These are phyloP conservation scores for Globisporangium cylindrosporum DNA, from an alignment of 352 stramenopile species.

Conservation along the genomic window DNA sequence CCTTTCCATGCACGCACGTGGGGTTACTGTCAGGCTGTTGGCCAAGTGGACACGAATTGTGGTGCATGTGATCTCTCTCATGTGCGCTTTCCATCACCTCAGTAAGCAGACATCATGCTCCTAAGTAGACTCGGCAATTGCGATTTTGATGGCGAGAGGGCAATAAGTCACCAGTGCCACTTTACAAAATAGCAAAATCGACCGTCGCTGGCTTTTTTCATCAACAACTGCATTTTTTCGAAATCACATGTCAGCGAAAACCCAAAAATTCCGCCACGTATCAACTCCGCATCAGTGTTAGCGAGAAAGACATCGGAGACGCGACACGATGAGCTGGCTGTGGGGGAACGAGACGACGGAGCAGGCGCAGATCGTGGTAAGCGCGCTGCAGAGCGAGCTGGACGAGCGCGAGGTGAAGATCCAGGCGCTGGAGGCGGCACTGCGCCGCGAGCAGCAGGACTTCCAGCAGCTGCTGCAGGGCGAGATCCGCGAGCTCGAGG, in stretches of 20 bases:
- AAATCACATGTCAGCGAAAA: neutral
- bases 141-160: neutral
- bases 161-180: neutral
- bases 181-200: neutral
- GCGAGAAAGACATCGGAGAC: neutral
- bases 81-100: too few species aligned
- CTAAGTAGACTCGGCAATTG: neutral
- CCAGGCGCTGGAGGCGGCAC: conserved; percentile 66
- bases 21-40: too few species aligned
- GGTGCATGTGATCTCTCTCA: too few species aligned
- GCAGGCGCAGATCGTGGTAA: conserved; percentile 84
- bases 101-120: neutral
- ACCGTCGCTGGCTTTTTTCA: conserved; percentile 4
- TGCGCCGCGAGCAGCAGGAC: conserved; percentile 75
- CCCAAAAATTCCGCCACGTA: conserved; percentile 7
- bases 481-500: conserved; percentile 69
- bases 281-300: neutral
- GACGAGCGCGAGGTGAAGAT: conserved; percentile 83
- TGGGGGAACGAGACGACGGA: conserved; percentile 85
- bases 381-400: conserved; percentile 72
- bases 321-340: conserved; percentile 63
- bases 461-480: conserved; percentile 51
- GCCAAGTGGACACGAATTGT: too few species aligned
- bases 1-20: too few species aligned
- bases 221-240: neutral